Evolutionary conservation across 1,284 basidiomycete genomes (phyloP), one percentile per base, ranked within the genome.

Genomic region (Fomes fomentarius): DNA sequence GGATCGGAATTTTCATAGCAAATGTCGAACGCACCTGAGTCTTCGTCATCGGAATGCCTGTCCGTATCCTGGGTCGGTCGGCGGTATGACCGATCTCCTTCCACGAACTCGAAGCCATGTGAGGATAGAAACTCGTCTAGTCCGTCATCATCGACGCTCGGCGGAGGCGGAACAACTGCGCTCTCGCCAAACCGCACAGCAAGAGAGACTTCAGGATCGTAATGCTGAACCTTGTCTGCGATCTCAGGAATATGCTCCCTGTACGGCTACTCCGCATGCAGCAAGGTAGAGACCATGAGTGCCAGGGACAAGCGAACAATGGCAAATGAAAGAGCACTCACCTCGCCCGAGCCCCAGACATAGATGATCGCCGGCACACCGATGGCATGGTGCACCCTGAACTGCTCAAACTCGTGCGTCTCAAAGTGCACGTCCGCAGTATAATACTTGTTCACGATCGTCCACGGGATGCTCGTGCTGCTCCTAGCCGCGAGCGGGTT

Each of bases 391-490:
- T 63, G 53, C 5, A 62, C 59, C n/a, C 58, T 45, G 47, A 69
- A 66, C n/a, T 66, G 61, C 17, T 57, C 42, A 19, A 66, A 59
- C 35, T 58, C 58, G 19, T 65, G 60, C 9, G 62, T 63, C 57
- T 81, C 75, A 64, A 94, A 90, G 51, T 84, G 80, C 6, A 94
- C 87, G 49, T 82, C 72, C 4, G 93, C 93, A 11, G 84, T 82
- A 72, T 94, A 95, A 71, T 95, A 95, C 70, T 85, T 89, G 76
- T 95, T 94, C 54, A 77, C 74, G 56, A 95, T 90, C 28, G 79
- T 87, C 90, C 91, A 94, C 12, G 85, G 85, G 30, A 89, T 70
- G 28, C 56, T 60, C n/a, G 54, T 63, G 57, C 55, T 62, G 42
- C 52, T 47, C 19, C 50, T 53, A 22, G 51, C 40, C 10, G 53